A percentile compares a stretch with the other conserved stretches of the same genome.
phyloP scores from a whole-genome alignment of 768 basidiomycete species.

The Asterophora parasitica region DNA sequence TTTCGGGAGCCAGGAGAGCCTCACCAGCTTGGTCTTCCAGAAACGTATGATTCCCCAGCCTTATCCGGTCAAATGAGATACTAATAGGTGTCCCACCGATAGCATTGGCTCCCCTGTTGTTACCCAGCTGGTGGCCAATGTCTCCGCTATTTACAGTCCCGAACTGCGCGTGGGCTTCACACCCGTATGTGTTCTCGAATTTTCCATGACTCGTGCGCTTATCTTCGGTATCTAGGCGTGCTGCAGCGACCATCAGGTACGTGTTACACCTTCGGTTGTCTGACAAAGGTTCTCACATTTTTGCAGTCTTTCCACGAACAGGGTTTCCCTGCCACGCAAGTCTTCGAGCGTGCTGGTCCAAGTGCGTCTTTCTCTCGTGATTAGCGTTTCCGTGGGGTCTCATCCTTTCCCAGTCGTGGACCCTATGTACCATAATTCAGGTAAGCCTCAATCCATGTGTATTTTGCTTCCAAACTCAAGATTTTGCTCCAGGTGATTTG shows the following conservation, averaged over 20 bases:
- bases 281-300: background rate
- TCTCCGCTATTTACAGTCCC: constrained; percentile 77
- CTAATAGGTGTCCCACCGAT: background rate
- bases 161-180: constrained; percentile 70
- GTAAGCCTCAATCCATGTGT: constrained; percentile 29
- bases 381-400: background rate
- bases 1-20: constrained; percentile 80
- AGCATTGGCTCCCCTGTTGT: constrained; percentile 82
- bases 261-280: background rate
- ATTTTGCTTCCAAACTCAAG: constrained; percentile 2
- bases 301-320: constrained; percentile 71
- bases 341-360: constrained; percentile 83
- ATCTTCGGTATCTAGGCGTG: constrained; percentile 46
- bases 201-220: background rate
- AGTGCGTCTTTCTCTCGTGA: constrained; percentile 34
- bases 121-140: constrained; percentile 65
- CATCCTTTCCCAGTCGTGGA: constrained; percentile 55
- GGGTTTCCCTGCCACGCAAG: constrained; percentile 82
- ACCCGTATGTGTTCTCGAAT: constrained; percentile 33
- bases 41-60: constrained; percentile 37
- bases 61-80: background rate
- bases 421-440: constrained; percentile 87
- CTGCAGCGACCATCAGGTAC: constrained; percentile 87
- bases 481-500: constrained; percentile 53
- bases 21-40: constrained; percentile 77